These are phyloP conservation scores for Zostera marina DNA, from an alignment of 116 monocot genomes.

Conservation along the genomic window DNA sequence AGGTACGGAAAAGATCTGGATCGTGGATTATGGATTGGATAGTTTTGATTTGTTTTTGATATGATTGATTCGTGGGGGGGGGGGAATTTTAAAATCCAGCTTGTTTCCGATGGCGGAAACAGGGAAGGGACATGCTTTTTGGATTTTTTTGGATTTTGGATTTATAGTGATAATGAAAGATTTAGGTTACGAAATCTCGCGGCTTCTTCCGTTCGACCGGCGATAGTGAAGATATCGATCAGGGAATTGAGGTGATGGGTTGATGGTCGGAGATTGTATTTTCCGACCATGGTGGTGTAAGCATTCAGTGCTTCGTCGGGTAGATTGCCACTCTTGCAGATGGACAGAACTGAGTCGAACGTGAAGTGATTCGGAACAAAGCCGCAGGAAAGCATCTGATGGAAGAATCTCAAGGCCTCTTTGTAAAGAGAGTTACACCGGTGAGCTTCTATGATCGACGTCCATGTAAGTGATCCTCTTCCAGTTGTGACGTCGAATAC, in stretches of 20 bases:
- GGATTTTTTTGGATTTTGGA: too few relatives aligned
- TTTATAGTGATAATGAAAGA: constrained; percentile 12
- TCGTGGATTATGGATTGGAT: too few relatives aligned
- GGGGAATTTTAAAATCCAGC: too few relatives aligned
- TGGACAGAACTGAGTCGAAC: constrained; percentile 37
- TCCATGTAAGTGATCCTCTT: constrained; percentile 67
- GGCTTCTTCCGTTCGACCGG: constrained; percentile 32
- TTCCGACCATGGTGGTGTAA: constrained; percentile 44
- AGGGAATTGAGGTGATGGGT: constrained; percentile 39
- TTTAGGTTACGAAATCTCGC: constrained; percentile 34
- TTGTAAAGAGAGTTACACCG: constrained; percentile 19
- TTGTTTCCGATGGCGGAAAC: too few relatives aligned
- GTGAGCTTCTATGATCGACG: constrained; percentile 56
- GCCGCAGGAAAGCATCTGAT: constrained; percentile 33
- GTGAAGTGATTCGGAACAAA: constrained; percentile 53
- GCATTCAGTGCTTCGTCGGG: constrained; percentile 33
- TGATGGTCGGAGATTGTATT: constrained; percentile 41
- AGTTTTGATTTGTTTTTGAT: too few relatives aligned
- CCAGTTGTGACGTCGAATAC: constrained; percentile 35
- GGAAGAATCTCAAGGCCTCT: constrained; percentile 50
- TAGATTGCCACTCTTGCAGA: constrained; percentile 34
- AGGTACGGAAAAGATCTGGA: too few relatives aligned
- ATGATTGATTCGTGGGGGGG: too few relatives aligned
- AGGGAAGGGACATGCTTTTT: too few relatives aligned
- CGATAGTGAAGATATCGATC: constrained; percentile 33